These are phyloP conservation scores for Barnettozyma siamensis DNA, from an alignment of 805 yeast species.

Conservation along the genomic window DNA sequence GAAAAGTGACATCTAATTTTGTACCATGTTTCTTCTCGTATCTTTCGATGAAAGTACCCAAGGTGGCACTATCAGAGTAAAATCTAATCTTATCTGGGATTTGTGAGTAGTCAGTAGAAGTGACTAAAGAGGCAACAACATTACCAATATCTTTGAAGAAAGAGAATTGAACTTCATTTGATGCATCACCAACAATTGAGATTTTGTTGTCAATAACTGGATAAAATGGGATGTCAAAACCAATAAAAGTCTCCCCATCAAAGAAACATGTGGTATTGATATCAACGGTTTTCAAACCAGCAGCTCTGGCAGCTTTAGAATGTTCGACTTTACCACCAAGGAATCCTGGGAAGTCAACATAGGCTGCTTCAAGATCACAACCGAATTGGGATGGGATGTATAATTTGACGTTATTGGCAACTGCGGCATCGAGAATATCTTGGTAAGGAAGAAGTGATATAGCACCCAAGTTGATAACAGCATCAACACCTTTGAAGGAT, in stretches of 20 bases:
- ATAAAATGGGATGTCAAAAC: slow-evolving; percentile 23
- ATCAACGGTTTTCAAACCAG: slow-evolving; percentile 44
- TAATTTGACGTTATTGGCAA: slow-evolving; percentile 39
- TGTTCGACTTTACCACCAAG: slow-evolving; percentile 31
- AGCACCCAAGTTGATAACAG: slow-evolving; percentile 41
- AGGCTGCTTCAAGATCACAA: slow-evolving; percentile 31
- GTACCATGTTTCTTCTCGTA: slow-evolving; percentile 37
- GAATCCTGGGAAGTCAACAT: slow-evolving; percentile 31
- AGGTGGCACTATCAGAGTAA: slow-evolving; percentile 35
- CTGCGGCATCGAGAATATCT: slow-evolving; percentile 35
- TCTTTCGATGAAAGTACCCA: slow-evolving; percentile 32
- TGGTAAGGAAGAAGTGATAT: slow-evolving; percentile 27
- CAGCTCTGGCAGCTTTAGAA: slow-evolving; percentile 32
- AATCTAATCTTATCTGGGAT: slow-evolving; percentile 42
- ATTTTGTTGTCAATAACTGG: slow-evolving; percentile 29
- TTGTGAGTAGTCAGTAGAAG: slow-evolving; percentile 28
- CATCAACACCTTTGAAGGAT: slow-evolving; percentile 44
- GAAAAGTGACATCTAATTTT: slow-evolving; percentile 29
- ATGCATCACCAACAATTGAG: slow-evolving; percentile 35
- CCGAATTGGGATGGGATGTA: slow-evolving; percentile 64
- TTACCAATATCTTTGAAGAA: slow-evolving; percentile 39
- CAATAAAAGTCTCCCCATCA: slow-evolving; percentile 25
- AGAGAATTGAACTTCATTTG: slow-evolving; percentile 31
- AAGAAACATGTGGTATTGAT: slow-evolving; percentile 36
- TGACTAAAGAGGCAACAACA: slow-evolving; percentile 35